Evolutionary conservation across 768 basidiomycete species (phyloP), one percentile per base, ranked within the genome.

Genomic region (Hypholoma sublateritium): DNA sequence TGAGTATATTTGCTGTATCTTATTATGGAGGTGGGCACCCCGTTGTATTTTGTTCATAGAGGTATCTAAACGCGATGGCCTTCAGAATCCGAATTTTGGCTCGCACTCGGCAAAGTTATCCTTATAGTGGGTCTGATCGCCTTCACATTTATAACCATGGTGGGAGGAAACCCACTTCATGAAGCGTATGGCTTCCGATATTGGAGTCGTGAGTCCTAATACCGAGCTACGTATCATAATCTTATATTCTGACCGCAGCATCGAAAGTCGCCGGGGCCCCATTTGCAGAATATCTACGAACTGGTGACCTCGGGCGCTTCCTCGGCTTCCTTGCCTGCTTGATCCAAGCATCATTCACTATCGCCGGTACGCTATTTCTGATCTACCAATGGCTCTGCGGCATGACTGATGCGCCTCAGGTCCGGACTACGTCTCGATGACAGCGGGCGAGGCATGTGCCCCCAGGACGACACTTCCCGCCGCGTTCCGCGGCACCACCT

Each of bases 401-500:
- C 45, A 55, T 61, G 19, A 49, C 28, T n/a, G 9, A 49, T 17
- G 7, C 24, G 36, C 21, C 42, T 14, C 37, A 77, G 77, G 79
- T 7, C 81, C 81, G 2, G 81, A 82, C 55, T 81, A 80, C 54
- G 77, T 82, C 5, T 66, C 80, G 28, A 80, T 82, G 70, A 78
- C 88, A 2, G 90, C 89, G 21, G 88, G 86, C 2, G 91, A 95
- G 72, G 84, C 88, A 1, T 72, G 79, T 58, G 79, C 81, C 58
- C 92, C 93, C 0, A 81, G 90, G 32, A 78, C 77, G 25, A 88
- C 83, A 60, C 82, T 95, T 62, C 83, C 87, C 41, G 80, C 74
- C 61, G 90, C 90, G 11, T 87, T 91, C 66, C 80, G 80, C 42
- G 76, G 84, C n/a, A 90, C 93, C 44, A 87, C 91, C 70, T 88